These are phyloP conservation scores for Stephanodiscus minutulus DNA, from an alignment of 108 stramenopile species.

Conservation along the genomic window DNA sequence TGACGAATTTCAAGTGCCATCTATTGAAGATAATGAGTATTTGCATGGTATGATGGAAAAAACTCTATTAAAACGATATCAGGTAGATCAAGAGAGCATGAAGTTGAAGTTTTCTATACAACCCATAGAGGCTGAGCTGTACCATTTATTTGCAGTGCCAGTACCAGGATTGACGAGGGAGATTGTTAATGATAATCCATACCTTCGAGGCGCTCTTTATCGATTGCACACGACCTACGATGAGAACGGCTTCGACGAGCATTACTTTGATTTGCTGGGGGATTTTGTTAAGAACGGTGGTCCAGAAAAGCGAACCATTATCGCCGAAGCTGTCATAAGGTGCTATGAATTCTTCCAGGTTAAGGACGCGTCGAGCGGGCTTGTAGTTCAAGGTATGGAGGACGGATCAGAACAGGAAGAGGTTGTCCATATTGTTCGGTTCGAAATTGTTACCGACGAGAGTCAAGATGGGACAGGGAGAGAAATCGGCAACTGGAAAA, in stretches of 20 bases:
- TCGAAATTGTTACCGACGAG: constrained; percentile 48
- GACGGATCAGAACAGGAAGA: constrained; percentile 36
- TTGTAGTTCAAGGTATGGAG: constrained; percentile 36
- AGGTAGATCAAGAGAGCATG: constrained; percentile 16
- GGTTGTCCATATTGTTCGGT: constrained; percentile 44
- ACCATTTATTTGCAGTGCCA: constrained; percentile 43
- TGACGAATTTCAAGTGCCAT: neutral
- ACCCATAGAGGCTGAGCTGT: constrained; percentile 26
- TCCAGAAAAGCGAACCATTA: constrained; percentile 26
- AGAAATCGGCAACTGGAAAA: constrained; percentile 39
- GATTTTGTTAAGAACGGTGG: neutral
- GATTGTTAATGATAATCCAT: constrained; percentile 35
- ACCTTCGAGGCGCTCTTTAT: constrained; percentile 30
- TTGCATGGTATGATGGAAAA: constrained; percentile 40
- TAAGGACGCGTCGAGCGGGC: constrained; percentile 21
- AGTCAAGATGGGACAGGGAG: constrained; percentile 23
- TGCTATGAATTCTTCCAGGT: constrained; percentile 48
- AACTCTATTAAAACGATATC: constrained; percentile 22
- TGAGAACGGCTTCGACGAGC: constrained; percentile 34
- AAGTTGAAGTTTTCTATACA: constrained; percentile 33
- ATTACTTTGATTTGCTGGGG: constrained; percentile 26
- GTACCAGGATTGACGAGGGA: constrained; percentile 36
- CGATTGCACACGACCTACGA: constrained; percentile 26
- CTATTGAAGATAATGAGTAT: neutral
- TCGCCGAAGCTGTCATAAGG: constrained; percentile 38